Base-by-base conservation (phyloP, 1,139 yeast genomes). In the Geotrichum macrosporum region DNA sequence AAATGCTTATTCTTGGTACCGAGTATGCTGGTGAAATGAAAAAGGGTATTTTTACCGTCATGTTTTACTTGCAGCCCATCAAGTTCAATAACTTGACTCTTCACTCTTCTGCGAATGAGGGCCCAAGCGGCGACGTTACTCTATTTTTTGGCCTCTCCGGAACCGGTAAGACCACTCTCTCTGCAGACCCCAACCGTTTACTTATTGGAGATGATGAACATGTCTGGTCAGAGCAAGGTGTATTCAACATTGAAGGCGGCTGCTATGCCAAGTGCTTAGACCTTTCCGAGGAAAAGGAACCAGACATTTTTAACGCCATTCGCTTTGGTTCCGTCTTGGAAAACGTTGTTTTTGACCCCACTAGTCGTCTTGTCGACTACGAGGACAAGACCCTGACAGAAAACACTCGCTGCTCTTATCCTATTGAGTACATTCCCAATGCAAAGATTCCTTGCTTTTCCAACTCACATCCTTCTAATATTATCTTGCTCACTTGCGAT, bases 11-110 rank as follows among this genome's bases (percentile, higher is more conserved):
- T 64, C 77, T 92, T 61, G 98, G 98, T 72, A 89, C 97, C 47
- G 97, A 92, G 74, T 92, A 92, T 66, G 97, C 97, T 51, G 97
- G 97, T 64, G 98, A 92, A 75, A 92, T 92, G 98, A 92, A 92
- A 77, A 92, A 92, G 76, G 98, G 98, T 74, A 88, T 92, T 64
- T 88, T 92, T 78, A 88, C 97, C 19, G 97, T 92, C 55, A 92
- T 92, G 97, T 92, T 92, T 74, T 92, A 92, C 78, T 77, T 92
- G 71, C 89, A 89, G 96, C 98, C 98, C 54, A 83, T 92, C 63
- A 86, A 79, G 71, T 86, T 89, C 75, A 72, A 86, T 63, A 92
- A 92, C 51, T 78, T 92, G 67, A 92, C 97, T 42, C 78, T 92
- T 68, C 98, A 92, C 72, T 89, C 97, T 9, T 86, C 96, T 56